These are phyloP conservation scores for Pseudonitzschia delicatissima DNA, from an alignment of 108 stramenopile genomes.

Conservation along the genomic window DNA sequence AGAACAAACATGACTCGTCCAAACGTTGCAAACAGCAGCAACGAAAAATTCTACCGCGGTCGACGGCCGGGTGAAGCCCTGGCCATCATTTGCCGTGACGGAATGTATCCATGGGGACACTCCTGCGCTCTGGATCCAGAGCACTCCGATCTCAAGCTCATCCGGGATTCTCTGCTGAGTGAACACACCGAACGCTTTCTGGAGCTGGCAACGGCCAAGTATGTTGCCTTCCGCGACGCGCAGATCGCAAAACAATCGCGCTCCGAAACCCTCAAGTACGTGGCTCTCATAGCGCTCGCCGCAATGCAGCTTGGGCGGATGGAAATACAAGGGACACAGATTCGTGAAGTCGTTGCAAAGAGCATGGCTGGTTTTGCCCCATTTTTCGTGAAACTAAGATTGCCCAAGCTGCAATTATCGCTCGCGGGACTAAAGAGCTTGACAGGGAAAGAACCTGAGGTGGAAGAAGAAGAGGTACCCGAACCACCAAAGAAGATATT, in stretches of 20 bases:
- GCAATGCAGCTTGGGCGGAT: slow-evolving; percentile 1
- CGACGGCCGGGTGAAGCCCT: slow-evolving; percentile 18
- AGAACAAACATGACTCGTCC: not conserved
- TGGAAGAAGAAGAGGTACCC: not conserved
- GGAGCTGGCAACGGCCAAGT: slow-evolving; percentile 13
- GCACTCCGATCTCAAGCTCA: slow-evolving; percentile 23
- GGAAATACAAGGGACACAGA: not conserved
- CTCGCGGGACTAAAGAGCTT: not conserved
- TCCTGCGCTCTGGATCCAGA: not conserved
- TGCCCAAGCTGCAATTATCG: not conserved
- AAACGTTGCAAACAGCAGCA: not conserved
- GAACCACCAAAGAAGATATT: not conserved
- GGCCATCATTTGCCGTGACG: slow-evolving; percentile 28
- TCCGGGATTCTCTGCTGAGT: slow-evolving; percentile 25
- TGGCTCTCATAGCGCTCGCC: not conserved
- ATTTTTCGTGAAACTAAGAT: not conserved
- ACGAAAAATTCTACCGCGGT: slow-evolving; percentile 7
- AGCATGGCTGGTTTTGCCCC: no score
- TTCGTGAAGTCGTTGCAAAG: not conserved
- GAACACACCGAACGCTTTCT: slow-evolving; percentile 31
- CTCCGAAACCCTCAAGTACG: slow-evolving; percentile 4
- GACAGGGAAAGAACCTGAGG: not conserved
- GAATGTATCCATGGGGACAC: slow-evolving; percentile 31
- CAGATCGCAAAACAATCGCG: not conserved
- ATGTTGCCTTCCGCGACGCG: slow-evolving; percentile 7